These are phyloP conservation scores for Capronia americana DNA, from an alignment of 2,329 filamentous ascomycete species.

Conservation along the genomic window DNA sequence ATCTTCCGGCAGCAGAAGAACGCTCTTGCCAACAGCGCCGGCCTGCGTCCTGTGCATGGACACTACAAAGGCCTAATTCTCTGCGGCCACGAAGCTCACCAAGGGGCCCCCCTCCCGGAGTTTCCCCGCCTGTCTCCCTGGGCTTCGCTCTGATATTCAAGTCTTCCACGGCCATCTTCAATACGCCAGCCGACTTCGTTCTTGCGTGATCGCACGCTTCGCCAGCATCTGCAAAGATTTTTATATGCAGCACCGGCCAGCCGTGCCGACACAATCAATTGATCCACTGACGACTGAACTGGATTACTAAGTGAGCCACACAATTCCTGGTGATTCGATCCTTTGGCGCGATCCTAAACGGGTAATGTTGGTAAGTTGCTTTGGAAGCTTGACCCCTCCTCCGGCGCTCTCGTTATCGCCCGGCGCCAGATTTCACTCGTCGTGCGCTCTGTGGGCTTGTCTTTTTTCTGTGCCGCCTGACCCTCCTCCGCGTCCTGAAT, in stretches of 20 bases:
- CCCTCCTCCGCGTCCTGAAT: slow-evolving; percentile 9
- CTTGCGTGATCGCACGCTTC: not conserved
- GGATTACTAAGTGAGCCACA: slow-evolving; percentile 15
- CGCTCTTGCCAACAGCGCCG: not conserved
- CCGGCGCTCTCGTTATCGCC: not conserved
- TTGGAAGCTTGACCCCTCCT: slow-evolving; percentile 13
- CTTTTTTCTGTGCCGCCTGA: not conserved
- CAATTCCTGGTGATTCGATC: not conserved
- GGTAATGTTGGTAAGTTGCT: slow-evolving; percentile 18
- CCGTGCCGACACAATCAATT: slow-evolving; percentile 8
- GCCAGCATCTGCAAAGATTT: not conserved
- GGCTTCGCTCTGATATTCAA: not conserved
- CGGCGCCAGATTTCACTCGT: slow-evolving; percentile 2
- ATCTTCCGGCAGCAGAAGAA: not conserved
- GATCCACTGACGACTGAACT: not conserved
- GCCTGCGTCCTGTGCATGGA: not conserved
- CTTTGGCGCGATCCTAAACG: slow-evolving; percentile 10
- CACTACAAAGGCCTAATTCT: not conserved
- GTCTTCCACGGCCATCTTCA: not conserved
- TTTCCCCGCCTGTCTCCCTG: not conserved
- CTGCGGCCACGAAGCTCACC: not conserved
- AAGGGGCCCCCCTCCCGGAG: not conserved
- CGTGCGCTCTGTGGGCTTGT: not conserved
- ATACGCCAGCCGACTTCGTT: not conserved
- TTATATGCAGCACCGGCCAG: slow-evolving; percentile 4